A percentile compares a stretch with the other conserved stretches of the same genome.
Evolutionary conservation across 768 basidiomycete genomes (phyloP).

Genomic region (Lepiota venenata): DNA sequence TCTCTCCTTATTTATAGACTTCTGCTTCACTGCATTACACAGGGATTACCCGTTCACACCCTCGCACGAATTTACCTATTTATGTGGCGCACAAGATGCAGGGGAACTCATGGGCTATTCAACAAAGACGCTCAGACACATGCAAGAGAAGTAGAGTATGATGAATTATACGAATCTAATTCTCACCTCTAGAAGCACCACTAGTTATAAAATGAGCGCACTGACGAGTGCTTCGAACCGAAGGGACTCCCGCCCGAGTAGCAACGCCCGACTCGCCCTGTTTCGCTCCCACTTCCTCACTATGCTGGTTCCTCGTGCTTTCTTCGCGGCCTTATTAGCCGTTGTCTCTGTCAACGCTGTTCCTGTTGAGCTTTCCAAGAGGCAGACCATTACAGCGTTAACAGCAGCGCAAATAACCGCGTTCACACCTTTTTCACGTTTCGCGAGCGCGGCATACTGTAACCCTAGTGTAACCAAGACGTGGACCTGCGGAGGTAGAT

Average conservation of each 20-base stretch:
- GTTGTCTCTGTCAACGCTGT: not conserved
- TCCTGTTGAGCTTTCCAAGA: conserved; percentile 4
- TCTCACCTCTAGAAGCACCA: too few relatives aligned
- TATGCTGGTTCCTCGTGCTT: not conserved
- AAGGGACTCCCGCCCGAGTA: too few relatives aligned
- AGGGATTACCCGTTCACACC: conserved; percentile 2
- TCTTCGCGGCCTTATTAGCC: not conserved
- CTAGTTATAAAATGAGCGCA: too few relatives aligned
- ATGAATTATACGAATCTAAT: too few relatives aligned
- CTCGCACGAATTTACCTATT: not conserved
- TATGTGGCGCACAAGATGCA: too few relatives aligned
- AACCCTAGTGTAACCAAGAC: conserved; percentile 34
- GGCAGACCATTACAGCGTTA: conserved; percentile 30
- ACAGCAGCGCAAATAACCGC: conserved; percentile 33
- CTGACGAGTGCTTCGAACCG: too few relatives aligned
- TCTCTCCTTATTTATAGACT: conserved; percentile 1
- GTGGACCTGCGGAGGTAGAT: conserved; percentile 54
- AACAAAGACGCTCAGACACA: too few relatives aligned
- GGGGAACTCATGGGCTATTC: too few relatives aligned
- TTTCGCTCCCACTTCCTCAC: not conserved
- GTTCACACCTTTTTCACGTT: conserved; percentile 45
- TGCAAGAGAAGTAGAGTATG: too few relatives aligned
- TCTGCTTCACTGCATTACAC: not conserved
- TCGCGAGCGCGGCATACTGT: conserved; percentile 50
- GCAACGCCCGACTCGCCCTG: not conserved